Conservation (phyloP, 768 basidiomycete genomes). For the Pisolithus tinctorius region DNA sequence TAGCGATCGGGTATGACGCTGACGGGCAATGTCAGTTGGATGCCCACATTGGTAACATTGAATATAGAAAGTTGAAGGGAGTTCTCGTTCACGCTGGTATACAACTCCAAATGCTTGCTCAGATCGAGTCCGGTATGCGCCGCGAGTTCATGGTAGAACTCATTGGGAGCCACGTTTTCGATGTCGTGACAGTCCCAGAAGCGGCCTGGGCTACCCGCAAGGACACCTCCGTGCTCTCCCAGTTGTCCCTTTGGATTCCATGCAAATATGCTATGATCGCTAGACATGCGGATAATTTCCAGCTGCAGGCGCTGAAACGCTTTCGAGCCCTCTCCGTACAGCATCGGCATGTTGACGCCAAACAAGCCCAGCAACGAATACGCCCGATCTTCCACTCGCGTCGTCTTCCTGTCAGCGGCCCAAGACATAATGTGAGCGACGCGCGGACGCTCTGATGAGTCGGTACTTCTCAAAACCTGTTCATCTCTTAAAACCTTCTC, state of each 20-base stretch:
- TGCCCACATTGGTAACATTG: neutral
- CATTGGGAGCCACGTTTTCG: neutral
- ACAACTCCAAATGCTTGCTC: neutral
- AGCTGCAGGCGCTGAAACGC: too few relatives aligned
- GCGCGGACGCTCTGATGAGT: too few relatives aligned
- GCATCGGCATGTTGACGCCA: too few relatives aligned
- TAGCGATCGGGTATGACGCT: neutral
- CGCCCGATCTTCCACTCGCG: too few relatives aligned
- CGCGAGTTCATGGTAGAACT: neutral
- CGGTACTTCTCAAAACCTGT: neutral
- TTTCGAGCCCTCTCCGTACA: too few relatives aligned
- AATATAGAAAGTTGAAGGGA: neutral
- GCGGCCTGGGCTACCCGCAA: neutral
- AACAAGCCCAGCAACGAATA: too few relatives aligned
- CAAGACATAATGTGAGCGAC: too few relatives aligned
- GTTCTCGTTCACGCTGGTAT: neutral
- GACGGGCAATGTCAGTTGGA: neutral
- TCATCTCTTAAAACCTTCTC: neutral
- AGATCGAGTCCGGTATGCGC: too few relatives aligned
- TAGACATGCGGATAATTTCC: neutral
- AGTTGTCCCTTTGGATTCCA: neutral
- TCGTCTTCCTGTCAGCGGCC: too few relatives aligned
- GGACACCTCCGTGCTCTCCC: neutral
- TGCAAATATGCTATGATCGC: neutral
- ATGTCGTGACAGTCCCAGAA: neutral